Evolutionary conservation across 495 filamentous ascomycete species (phyloP).

Genomic region (Trichoderma gamsii): DNA sequence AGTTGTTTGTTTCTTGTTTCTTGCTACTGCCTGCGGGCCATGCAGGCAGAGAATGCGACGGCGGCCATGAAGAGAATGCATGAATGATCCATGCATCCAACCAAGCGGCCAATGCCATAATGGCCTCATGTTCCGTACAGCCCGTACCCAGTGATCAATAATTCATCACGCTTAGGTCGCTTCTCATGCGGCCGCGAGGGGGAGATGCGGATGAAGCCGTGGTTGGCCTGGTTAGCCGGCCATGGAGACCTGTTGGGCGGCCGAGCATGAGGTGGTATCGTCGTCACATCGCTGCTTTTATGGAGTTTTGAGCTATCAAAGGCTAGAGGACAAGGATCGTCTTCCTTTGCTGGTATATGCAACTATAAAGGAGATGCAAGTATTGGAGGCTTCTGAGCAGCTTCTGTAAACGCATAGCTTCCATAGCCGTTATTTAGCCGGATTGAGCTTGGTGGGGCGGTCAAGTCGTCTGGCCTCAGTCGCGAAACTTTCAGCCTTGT

Average conservation of each 20-base stretch:
- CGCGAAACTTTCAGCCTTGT: constrained; percentile 9
- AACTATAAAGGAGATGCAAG: neutral
- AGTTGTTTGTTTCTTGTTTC: neutral
- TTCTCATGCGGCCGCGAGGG: constrained; percentile 1
- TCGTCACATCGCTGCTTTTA: neutral
- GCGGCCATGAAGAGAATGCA: neutral
- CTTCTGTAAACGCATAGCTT: neutral
- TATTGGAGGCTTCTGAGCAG: neutral
- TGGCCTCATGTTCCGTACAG: neutral
- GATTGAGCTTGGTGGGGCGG: neutral
- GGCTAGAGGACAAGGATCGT: neutral
- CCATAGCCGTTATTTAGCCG: neutral
- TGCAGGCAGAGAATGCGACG: neutral
- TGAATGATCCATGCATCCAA: neutral
- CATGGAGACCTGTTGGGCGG: neutral
- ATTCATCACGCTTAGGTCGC: constrained; percentile 8
- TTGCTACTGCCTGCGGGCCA: neutral
- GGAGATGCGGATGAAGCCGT: constrained; percentile 11
- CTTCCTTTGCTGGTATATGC: neutral
- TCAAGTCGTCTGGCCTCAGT: constrained; percentile 1
- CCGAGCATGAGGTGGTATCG: constrained; percentile 1
- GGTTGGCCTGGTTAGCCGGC: constrained; percentile 4
- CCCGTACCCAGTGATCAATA: neutral
- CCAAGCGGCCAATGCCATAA: neutral
- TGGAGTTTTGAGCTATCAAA: neutral